phyloP scores from a whole-genome alignment of 192 early-diverging fungal genomes.

The Chytriomyces hyalinus region DNA sequence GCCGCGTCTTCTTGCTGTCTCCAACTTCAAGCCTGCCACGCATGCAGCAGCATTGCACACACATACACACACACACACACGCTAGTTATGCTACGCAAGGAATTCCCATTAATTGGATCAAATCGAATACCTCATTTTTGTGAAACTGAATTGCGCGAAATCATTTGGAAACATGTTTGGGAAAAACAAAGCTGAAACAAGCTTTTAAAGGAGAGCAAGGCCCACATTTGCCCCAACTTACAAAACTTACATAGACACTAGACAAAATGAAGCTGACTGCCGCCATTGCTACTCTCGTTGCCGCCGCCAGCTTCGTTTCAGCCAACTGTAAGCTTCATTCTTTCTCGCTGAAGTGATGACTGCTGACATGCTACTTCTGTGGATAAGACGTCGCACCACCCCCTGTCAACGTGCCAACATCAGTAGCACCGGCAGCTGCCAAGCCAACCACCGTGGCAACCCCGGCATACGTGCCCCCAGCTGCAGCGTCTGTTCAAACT shows the following conservation, averaged over 20 bases:
- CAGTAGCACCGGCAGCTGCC: background rate
- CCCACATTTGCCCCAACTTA: background rate
- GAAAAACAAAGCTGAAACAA: background rate
- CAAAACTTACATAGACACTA: conserved; percentile 3
- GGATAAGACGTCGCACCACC: background rate
- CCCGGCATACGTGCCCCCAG: background rate
- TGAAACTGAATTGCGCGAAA: too few relatives aligned
- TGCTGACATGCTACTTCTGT: background rate
- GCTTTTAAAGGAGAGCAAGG: background rate
- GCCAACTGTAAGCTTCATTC: background rate
- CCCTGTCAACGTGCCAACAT: background rate
- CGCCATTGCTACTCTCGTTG: background rate
- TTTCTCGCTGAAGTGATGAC: background rate
- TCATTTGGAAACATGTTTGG: background rate
- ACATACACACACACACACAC: too few relatives aligned
- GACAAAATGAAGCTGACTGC: conserved; percentile 10
- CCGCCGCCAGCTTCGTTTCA: background rate
- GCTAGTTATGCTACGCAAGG: too few relatives aligned
- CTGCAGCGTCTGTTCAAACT: background rate
- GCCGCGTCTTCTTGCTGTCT: too few relatives aligned
- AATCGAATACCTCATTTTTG: too few relatives aligned
- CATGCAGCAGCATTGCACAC: too few relatives aligned
- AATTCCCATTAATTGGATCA: too few relatives aligned
- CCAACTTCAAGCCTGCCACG: too few relatives aligned
- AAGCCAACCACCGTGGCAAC: background rate